phyloP scores from a whole-genome alignment of 108 stramenopile species.

The Phaeodactylum tricornutum region DNA sequence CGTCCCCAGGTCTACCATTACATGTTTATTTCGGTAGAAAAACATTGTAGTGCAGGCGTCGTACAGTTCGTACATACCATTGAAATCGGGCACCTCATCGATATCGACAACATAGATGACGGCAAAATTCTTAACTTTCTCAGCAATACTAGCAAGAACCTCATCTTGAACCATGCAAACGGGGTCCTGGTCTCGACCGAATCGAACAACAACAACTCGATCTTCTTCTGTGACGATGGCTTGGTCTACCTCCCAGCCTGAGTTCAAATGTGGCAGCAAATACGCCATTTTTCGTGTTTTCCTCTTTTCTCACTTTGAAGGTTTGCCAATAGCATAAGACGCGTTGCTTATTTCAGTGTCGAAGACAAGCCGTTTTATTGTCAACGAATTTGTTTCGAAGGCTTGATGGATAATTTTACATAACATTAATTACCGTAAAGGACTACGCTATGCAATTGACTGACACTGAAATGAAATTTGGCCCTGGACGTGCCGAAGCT shows the following conservation, averaged over 20 bases:
- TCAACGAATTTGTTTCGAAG: no score
- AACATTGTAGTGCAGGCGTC: slow-evolving; percentile 98
- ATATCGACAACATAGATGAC: slow-evolving; percentile 97
- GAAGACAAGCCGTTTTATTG: no score
- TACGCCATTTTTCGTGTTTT: slow-evolving; percentile 61
- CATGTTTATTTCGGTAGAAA: slow-evolving; percentile 97
- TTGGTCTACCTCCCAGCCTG: slow-evolving; percentile 98
- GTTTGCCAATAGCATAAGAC: no score
- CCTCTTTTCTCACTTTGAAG: not conserved
- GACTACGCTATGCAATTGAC: no score
- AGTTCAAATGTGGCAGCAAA: slow-evolving; percentile 89
- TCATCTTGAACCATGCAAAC: slow-evolving; percentile 99
- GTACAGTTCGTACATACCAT: slow-evolving; percentile 97
- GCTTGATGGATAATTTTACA: no score
- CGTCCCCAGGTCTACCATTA: slow-evolving; percentile 98
- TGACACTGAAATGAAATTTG: no score
- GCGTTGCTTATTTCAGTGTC: no score
- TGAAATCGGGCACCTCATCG: slow-evolving; percentile 97
- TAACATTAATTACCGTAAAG: no score
- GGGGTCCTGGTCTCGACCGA: slow-evolving; percentile 93
- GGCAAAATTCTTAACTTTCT: slow-evolving; percentile 97
- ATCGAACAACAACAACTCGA: slow-evolving; percentile 95
- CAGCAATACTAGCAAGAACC: slow-evolving; percentile 79
- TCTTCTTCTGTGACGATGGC: slow-evolving; percentile 98
- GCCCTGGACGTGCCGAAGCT: no score